These are phyloP conservation scores for Arachnopeziza araneosa DNA, from an alignment of 2,329 filamentous ascomycete species.

Conservation along the genomic window DNA sequence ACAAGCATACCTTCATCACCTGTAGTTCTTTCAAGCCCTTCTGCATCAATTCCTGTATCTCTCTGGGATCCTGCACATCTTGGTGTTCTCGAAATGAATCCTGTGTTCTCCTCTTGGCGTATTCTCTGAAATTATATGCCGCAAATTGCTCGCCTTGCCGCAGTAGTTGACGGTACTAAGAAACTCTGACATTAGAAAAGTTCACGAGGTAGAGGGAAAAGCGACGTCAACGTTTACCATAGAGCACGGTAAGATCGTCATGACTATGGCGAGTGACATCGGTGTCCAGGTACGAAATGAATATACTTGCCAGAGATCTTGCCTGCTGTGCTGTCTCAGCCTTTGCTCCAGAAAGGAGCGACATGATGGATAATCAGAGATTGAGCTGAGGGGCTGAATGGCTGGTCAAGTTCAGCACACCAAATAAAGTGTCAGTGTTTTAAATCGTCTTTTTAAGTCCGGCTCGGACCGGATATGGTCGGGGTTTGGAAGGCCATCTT, in stretches of 20 bases:
- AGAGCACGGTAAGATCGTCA: background rate
- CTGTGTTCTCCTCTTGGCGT: conserved; percentile 82
- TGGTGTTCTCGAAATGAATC: conserved; percentile 86
- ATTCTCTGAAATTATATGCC: conserved; percentile 96
- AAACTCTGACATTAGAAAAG: background rate
- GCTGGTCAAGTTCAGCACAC: background rate
- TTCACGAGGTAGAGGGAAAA: background rate
- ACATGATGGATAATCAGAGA: conserved; percentile 13
- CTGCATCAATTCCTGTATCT: conserved; percentile 84
- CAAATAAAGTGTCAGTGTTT: background rate
- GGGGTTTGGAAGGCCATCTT: too few relatives aligned
- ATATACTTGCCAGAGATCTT: conserved; percentile 23
- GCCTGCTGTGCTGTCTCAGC: conserved; percentile 24
- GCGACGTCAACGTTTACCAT: too few relatives aligned
- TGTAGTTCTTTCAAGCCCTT: conserved; percentile 82
- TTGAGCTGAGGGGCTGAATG: too few relatives aligned
- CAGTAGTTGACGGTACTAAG: conserved; percentile 84
- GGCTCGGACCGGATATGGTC: too few relatives aligned
- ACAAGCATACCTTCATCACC: conserved; percentile 70
- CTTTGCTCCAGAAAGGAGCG: conserved; percentile 17
- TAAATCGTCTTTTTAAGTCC: too few relatives aligned
- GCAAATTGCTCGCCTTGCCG: conserved; percentile 83
- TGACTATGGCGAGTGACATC: background rate
- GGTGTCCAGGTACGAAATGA: background rate
- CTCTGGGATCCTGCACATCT: conserved; percentile 64